These are phyloP conservation scores for Hypseocharis bilobata DNA, from an alignment of 441 rosid genomes.

Conservation along the genomic window DNA sequence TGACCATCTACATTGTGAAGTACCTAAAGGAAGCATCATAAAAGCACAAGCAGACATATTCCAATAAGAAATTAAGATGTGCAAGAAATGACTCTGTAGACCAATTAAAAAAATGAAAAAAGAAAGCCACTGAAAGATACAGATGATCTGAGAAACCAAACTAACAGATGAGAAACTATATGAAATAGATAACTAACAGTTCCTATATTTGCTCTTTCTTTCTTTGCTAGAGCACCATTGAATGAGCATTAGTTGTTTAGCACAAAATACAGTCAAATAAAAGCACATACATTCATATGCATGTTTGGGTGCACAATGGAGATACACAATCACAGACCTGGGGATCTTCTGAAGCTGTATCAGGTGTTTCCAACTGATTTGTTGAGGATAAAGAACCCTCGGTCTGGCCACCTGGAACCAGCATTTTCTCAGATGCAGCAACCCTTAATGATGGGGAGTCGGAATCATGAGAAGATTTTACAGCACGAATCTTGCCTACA, in stretches of 20 bases:
- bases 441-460: conserved; percentile 44
- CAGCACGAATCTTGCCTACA: conserved; percentile 64
- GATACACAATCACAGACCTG: conserved; percentile 47
- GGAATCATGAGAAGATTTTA: conserved; percentile 52
- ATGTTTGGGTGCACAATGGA: neutral
- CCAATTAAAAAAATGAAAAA: neutral
- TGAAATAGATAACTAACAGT: too few species aligned
- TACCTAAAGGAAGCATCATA: conserved; percentile 28
- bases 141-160: neutral
- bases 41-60: conserved; percentile 1
- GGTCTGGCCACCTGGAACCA: conserved; percentile 44
- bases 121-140: conserved; percentile 8
- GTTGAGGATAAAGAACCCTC: conserved; percentile 38
- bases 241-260: too few species aligned
- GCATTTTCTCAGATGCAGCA: conserved; percentile 50
- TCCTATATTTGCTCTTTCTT: too few species aligned
- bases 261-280: neutral
- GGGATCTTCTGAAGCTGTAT: conserved; percentile 33
- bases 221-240: too few species aligned
- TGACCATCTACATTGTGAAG: conserved; percentile 26
- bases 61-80: neutral
- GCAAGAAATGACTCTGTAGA: conserved; percentile 11
- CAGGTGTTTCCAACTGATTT: conserved; percentile 36
- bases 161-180: too few species aligned
- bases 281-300: neutral